These are phyloP conservation scores for Drechslerella stenobrocha DNA, from an alignment of 2,329 filamentous ascomycete genomes.

Conservation along the genomic window DNA sequence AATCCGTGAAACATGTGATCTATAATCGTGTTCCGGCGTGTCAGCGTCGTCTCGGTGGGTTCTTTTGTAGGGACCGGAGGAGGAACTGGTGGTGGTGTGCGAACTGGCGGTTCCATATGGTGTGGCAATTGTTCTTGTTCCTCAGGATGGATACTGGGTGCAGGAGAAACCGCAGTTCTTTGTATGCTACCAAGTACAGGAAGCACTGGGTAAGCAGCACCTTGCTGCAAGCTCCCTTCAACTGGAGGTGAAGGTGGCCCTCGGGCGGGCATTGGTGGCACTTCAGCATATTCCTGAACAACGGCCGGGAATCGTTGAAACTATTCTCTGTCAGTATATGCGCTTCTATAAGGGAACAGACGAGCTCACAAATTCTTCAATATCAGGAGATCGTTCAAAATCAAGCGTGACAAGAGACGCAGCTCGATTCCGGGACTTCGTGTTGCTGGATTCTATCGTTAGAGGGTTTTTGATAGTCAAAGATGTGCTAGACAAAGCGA, in stretches of 20 bases:
- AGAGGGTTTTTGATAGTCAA: constrained; percentile 30
- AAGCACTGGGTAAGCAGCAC: constrained; percentile 24
- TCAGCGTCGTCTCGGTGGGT: constrained; percentile 17
- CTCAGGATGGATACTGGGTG: constrained; percentile 23
- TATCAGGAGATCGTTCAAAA: constrained; percentile 42
- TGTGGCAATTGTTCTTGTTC: constrained; percentile 5
- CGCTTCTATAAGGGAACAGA: background rate
- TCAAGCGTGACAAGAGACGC: constrained; percentile 28
- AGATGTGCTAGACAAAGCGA: constrained; percentile 6
- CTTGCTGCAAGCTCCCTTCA: constrained; percentile 16
- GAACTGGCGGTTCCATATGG: constrained; percentile 23
- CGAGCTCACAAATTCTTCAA: constrained; percentile 52
- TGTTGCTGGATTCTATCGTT: constrained; percentile 1
- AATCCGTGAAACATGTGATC: constrained; percentile 53
- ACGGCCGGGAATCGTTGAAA: constrained; percentile 52
- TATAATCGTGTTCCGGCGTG: constrained; percentile 50
- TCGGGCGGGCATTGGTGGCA: constrained; percentile 6
- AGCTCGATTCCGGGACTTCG: constrained; percentile 26
- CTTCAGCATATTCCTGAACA: constrained; percentile 23
- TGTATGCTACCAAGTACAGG: constrained; percentile 26
- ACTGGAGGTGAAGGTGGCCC: constrained; percentile 20
- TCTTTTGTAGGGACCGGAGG: constrained; percentile 34
- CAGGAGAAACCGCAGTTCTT: constrained; percentile 13
- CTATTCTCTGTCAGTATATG: constrained; percentile 26
- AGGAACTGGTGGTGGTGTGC: constrained; percentile 23